A percentile compares a stretch with the other conserved stretches of the same genome.
phyloP scores from a whole-genome alignment of 2,329 filamentous ascomycete genomes.

The Penicillium sp. region DNA sequence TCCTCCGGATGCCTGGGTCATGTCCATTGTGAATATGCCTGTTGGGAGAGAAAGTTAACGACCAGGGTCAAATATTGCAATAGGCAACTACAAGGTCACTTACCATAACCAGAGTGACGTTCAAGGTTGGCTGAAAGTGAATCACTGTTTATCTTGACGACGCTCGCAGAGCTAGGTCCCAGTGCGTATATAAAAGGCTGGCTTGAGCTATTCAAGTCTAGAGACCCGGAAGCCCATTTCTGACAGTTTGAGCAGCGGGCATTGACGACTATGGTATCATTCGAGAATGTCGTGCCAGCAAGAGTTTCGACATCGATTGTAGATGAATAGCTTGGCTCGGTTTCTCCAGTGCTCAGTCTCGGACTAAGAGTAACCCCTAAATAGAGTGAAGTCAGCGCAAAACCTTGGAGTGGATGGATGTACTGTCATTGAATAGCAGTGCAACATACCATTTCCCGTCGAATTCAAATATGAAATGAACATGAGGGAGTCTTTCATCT shows the following conservation, averaged over 20 bases:
- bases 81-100: background rate
- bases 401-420: too few relatives aligned
- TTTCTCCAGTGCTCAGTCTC: constrained; percentile 18
- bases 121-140: constrained; percentile 18
- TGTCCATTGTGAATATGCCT: constrained; percentile 18
- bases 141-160: constrained; percentile 15
- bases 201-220: constrained; percentile 17
- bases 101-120: constrained; percentile 21
- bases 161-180: constrained; percentile 14
- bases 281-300: constrained; percentile 15
- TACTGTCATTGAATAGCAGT: background rate
- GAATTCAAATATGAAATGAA: constrained; percentile 17
- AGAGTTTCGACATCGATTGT: constrained; percentile 17
- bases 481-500: constrained; percentile 21
- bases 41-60: background rate
- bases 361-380: constrained; percentile 21
- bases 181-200: constrained; percentile 20
- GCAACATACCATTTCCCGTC: constrained; percentile 15
- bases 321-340: constrained; percentile 18
- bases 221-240: constrained; percentile 15
- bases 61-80: background rate
- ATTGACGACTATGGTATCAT: constrained; percentile 17
- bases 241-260: constrained; percentile 20
- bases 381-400: background rate
- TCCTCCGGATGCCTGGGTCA: constrained; percentile 20